A percentile compares a stretch with the other conserved stretches of the same genome.
These are phyloP conservation scores for Lolium multiflorum DNA, from an alignment of 176 grass and related monocot species.

Conservation along the genomic window DNA sequence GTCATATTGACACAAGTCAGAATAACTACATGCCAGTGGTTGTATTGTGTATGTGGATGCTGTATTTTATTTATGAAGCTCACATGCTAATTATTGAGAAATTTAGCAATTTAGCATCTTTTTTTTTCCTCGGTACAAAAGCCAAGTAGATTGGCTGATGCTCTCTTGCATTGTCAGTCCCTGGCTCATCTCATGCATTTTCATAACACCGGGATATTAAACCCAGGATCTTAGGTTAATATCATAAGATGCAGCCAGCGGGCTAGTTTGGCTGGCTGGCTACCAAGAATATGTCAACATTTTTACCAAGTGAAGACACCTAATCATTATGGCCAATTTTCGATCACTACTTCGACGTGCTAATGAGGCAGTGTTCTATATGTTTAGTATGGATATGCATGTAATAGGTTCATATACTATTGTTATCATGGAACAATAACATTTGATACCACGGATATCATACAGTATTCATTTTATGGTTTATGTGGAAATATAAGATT, in stretches of 20 bases:
- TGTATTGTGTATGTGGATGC: slow-evolving; percentile 16
- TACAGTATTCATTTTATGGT: background rate
- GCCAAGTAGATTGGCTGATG: background rate
- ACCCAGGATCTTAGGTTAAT: background rate
- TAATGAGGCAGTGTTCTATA: background rate
- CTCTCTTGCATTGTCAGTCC: background rate
- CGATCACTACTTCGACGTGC: background rate
- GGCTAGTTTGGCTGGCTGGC: background rate
- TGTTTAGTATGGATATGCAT: background rate
- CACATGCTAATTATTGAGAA: background rate
- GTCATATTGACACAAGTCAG: background rate
- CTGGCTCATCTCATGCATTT: slow-evolving; percentile 15
- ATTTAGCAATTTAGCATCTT: slow-evolving; percentile 7
- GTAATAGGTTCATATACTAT: slow-evolving; percentile 7
- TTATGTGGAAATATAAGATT: background rate
- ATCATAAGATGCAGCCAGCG: slow-evolving; percentile 21
- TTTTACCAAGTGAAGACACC: slow-evolving; percentile 14
- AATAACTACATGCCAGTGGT: background rate
- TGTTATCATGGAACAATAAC: slow-evolving; percentile 9
- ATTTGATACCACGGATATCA: background rate
- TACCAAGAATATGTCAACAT: background rate
- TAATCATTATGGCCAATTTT: background rate
- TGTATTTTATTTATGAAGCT: slow-evolving; percentile 12
- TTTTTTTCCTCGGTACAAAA: slow-evolving; percentile 5
- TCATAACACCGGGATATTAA: background rate